Conservation (phyloP, 192 early-diverging fungal species). For the Podila horticola region DNA sequence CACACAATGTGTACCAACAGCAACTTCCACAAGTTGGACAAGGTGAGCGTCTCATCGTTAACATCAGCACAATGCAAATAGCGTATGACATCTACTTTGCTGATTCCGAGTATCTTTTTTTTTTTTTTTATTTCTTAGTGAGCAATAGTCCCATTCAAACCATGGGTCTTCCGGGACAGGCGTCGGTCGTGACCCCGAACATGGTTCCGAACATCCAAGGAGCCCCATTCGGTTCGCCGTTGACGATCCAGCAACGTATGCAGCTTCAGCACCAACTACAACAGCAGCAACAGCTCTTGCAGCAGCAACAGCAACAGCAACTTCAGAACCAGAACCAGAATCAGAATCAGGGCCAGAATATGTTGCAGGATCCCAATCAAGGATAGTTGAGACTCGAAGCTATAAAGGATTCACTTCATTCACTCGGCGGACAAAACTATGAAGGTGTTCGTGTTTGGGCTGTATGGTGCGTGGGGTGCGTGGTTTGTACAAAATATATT, state of each 20-base stretch:
- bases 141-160: constrained; percentile 31
- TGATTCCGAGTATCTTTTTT: background rate
- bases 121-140: constrained; percentile 5
- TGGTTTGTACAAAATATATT: too few species aligned
- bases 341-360: constrained; percentile 2
- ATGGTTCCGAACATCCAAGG: constrained; percentile 19
- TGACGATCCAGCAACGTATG: constrained; percentile 25
- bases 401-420: too few species aligned
- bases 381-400: too few species aligned
- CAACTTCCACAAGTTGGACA: constrained; percentile 14
- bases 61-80: background rate
- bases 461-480: too few species aligned
- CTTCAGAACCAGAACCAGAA: constrained; percentile 16
- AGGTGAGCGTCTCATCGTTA: constrained; percentile 4
- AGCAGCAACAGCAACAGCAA: constrained; percentile 37
- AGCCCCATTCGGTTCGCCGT: constrained; percentile 14
- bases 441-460: too few species aligned
- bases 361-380: too few species aligned
- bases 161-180: constrained; percentile 23
- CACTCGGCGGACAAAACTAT: too few species aligned
- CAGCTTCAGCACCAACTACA: constrained; percentile 33
- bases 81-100: too few species aligned
- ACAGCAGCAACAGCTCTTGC: constrained; percentile 33
- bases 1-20: constrained; percentile 5
- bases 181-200: constrained; percentile 6